Evolutionary conservation across 345 rosid species (phyloP).

Genomic region (Syzygium oleosum): DNA sequence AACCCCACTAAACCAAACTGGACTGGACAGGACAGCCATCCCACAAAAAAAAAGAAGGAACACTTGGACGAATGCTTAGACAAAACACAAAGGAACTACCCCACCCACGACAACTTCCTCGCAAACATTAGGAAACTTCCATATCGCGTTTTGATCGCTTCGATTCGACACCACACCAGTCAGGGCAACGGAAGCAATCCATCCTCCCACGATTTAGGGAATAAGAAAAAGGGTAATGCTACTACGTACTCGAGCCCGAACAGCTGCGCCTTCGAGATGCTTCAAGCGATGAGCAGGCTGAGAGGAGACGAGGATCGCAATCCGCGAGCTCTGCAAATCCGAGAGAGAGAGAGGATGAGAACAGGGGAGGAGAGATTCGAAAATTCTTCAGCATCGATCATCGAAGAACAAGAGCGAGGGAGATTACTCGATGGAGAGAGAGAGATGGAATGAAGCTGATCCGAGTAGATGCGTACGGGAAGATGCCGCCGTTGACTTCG

Average conservation of each 20-base stretch:
- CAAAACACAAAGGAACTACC: neutral
- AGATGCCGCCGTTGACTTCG: no score
- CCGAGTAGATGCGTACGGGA: no score
- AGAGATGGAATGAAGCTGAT: no score
- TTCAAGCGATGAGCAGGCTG: slow-evolving; percentile 45
- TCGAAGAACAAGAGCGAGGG: no score
- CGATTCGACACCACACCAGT: neutral
- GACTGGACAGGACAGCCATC: no score
- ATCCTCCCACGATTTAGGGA: neutral
- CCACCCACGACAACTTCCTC: neutral
- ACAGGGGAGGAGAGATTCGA: no score
- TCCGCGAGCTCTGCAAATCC: slow-evolving; percentile 71
- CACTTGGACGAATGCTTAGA: neutral
- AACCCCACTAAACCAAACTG: no score
- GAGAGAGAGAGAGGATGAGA: neutral
- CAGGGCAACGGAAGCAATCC: neutral
- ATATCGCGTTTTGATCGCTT: neutral
- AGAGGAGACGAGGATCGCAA: slow-evolving; percentile 51
- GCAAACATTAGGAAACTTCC: neutral
- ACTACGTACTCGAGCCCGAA: slow-evolving; percentile 65
- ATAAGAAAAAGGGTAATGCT: neutral
- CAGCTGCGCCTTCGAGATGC: slow-evolving; percentile 57
- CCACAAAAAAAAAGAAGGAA: no score
- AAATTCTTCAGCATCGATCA: no score
- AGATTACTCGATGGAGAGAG: slow-evolving; percentile 1